Evolutionary conservation across 495 filamentous ascomycete genomes (phyloP).

Genomic region (Tuber indicum): DNA sequence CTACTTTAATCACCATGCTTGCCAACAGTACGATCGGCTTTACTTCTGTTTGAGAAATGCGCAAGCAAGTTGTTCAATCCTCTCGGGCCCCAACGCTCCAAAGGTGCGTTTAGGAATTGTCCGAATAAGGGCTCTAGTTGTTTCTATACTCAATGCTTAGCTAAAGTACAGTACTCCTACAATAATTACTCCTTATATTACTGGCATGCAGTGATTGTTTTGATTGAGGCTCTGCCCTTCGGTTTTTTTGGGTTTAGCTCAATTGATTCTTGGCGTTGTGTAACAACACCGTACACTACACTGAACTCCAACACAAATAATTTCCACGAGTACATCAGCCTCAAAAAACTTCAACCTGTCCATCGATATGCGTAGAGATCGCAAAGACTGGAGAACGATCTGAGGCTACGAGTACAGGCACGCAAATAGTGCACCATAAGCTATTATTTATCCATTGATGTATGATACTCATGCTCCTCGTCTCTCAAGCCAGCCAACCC

Average conservation of each 20-base stretch:
- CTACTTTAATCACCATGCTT: background rate
- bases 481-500: background rate
- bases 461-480: background rate
- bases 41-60: background rate
- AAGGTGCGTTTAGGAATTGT: background rate
- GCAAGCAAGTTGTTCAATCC: background rate
- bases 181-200: background rate
- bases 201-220: background rate
- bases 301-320: background rate
- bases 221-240: background rate
- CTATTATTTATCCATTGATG: background rate
- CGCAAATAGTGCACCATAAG: background rate
- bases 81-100: background rate
- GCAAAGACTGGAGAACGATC: background rate
- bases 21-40: background rate
- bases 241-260: background rate
- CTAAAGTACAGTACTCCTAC: background rate
- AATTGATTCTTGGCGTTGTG: background rate
- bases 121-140: background rate
- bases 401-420: background rate
- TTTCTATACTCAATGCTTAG: background rate
- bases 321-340: background rate
- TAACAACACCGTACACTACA: background rate
- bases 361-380: background rate
- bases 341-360: background rate